Conservation (phyloP, 2,329 filamentous ascomycete species). For the Xylariales sp. region DNA sequence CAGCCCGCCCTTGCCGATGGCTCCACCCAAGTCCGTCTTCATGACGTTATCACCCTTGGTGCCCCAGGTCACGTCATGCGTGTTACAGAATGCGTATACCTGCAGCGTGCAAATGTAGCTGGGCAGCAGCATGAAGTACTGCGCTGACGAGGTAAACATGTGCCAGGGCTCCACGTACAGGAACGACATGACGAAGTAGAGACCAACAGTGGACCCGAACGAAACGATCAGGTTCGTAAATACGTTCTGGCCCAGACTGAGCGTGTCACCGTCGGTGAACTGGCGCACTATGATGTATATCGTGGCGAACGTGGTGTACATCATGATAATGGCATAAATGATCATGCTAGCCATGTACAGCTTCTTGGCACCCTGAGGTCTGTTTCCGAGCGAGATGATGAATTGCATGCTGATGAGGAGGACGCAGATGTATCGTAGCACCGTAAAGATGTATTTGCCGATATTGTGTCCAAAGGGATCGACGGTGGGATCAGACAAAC, state of each 20-base stretch:
- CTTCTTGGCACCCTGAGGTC: constrained; percentile 88
- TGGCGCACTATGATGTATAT: constrained; percentile 88
- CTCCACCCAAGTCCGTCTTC: constrained; percentile 85
- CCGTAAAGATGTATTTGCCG: constrained; percentile 77
- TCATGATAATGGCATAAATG: constrained; percentile 91
- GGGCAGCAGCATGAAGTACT: constrained; percentile 91
- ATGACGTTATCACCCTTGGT: constrained; percentile 98
- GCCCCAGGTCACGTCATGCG: constrained; percentile 97
- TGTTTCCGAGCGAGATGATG: constrained; percentile 92
- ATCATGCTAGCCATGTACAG: constrained; percentile 87
- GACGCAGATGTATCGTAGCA: constrained; percentile 80
- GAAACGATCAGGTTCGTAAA: constrained; percentile 95
- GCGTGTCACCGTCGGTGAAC: constrained; percentile 47
- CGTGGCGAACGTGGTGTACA: constrained; percentile 85
- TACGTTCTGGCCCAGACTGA: constrained; percentile 74
- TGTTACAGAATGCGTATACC: constrained; percentile 98
- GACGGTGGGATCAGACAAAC: constrained; percentile 69
- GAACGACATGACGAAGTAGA: constrained; percentile 96
- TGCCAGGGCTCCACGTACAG: constrained; percentile 98
- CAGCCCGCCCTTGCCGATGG: constrained; percentile 69
- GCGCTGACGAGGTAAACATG: constrained; percentile 87
- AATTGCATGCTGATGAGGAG: constrained; percentile 93
- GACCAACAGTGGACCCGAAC: constrained; percentile 79
- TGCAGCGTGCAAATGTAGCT: constrained; percentile 96
- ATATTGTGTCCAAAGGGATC: constrained; percentile 92